Conservation (phyloP, 208 protist species). For the Acanthamoeba sp. region DNA sequence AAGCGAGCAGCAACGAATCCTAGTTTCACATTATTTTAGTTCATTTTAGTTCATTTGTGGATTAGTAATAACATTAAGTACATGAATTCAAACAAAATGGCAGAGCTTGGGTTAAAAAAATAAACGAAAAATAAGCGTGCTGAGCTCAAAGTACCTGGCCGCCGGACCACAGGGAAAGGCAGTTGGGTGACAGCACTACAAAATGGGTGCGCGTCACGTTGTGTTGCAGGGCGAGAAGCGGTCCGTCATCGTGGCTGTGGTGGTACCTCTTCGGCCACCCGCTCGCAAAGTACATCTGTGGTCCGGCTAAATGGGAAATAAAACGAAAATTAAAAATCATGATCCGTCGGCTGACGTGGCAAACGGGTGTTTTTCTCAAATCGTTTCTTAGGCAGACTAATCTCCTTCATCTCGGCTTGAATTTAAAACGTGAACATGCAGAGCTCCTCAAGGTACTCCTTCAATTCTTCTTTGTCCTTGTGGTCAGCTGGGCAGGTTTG, state of each 20-base stretch:
- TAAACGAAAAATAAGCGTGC: background rate
- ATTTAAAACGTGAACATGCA: too few relatives aligned
- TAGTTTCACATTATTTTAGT: background rate
- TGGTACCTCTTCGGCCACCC: conserved; percentile 45
- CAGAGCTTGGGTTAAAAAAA: background rate
- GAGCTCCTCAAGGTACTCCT: too few relatives aligned
- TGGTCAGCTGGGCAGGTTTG: too few relatives aligned
- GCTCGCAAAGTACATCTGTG: conserved; percentile 61
- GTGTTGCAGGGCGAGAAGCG: conserved; percentile 30
- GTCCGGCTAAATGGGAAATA: background rate
- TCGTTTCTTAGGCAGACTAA: too few relatives aligned
- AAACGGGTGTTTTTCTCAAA: too few relatives aligned
- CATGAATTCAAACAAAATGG: conserved; percentile 25
- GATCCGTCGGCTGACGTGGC: background rate
- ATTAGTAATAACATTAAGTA: too few relatives aligned
- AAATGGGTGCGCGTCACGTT: background rate
- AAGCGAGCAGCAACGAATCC: conserved; percentile 5
- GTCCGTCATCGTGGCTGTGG: background rate
- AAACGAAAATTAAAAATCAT: background rate
- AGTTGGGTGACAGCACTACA: conserved; percentile 22
- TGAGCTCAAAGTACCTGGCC: background rate
- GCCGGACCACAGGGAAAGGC: conserved; percentile 30
- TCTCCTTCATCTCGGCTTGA: too few relatives aligned
- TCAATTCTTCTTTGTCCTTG: too few relatives aligned
- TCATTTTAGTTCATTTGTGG: too few relatives aligned